Evolutionary conservation across 2,329 filamentous ascomycete genomes (phyloP).

Genomic region (Grosmannia penicillata): DNA sequence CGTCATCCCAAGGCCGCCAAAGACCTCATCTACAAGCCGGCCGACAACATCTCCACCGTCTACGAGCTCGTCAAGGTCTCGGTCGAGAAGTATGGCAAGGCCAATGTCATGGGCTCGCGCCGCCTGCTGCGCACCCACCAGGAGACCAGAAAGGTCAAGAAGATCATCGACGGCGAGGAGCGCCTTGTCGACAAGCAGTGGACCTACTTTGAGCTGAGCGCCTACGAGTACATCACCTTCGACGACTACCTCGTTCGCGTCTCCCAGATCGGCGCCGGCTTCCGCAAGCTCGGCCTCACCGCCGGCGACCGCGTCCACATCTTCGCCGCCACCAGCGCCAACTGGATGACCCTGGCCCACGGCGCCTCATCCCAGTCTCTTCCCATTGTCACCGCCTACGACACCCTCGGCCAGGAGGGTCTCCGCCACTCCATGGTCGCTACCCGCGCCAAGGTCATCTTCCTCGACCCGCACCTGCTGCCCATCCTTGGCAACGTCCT

Average conservation of each 20-base stretch:
- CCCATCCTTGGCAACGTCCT: conserved; percentile 39
- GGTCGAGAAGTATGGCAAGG: conserved; percentile 49
- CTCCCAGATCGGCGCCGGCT: conserved; percentile 51
- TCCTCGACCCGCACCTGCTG: conserved; percentile 57
- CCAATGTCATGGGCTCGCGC: conserved; percentile 53
- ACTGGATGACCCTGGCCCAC: conserved; percentile 37
- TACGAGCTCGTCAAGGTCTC: conserved; percentile 62
- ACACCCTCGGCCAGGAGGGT: conserved; percentile 64
- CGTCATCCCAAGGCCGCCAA: conserved; percentile 48
- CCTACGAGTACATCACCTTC: conserved; percentile 65
- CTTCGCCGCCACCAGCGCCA: conserved; percentile 56
- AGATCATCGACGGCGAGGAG: conserved; percentile 68
- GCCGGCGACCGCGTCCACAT: conserved; percentile 61
- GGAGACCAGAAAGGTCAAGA: conserved; percentile 83
- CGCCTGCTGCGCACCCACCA: conserved; percentile 62
- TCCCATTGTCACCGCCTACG: conserved; percentile 72
- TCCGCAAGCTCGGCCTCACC: conserved; percentile 57
- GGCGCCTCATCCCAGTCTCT: conserved; percentile 57
- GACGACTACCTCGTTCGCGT: conserved; percentile 61
- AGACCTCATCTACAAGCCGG: conserved; percentile 43
- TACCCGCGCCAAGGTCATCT: conserved; percentile 57
- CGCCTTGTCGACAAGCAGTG: conserved; percentile 71
- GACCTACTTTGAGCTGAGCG: conserved; percentile 74
- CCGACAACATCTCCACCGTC: conserved; percentile 52
- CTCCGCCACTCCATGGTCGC: conserved; percentile 60